Base-by-base conservation (phyloP, 768 basidiomycete species). In the Astraeus odoratus region DNA sequence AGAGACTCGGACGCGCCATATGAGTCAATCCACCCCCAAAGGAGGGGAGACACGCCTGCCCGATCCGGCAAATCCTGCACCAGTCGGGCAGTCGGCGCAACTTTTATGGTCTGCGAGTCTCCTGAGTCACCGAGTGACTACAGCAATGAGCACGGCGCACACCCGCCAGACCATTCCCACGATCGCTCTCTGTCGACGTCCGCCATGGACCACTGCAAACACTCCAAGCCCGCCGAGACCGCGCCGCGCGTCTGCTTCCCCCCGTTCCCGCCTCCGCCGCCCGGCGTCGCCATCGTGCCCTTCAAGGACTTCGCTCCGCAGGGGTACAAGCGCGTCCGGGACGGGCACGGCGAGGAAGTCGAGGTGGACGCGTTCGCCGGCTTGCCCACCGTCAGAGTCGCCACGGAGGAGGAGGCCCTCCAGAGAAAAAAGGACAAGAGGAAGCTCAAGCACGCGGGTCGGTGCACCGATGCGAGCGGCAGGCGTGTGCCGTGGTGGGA, bases 201-300 rank as follows among this genome's bases (percentile, higher is more conserved):
- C n/a, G n/a, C n/a, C n/a, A n/a, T n/a, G n/a, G n/a, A n/a, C n/a
- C n/a, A n/a, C n/a, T n/a, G n/a, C n/a, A n/a, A n/a, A n/a, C n/a
- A n/a, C n/a, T n/a, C n/a, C n/a, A n/a, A n/a, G n/a, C n/a, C n/a
- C n/a, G n/a, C n/a, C n/a, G n/a, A n/a, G n/a, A n/a, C n/a, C n/a
- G n/a, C n/a, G n/a, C n/a, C n/a, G n/a, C n/a, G n/a, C n/a, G n/a
- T 35, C 37, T 8, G 3, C 8, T 77, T 76, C 46, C 76, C 76
- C 1, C 76, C 77, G 0, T 79, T 77, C 51, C 77, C 77, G 6
- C 12, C 35, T 2, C 37, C 51, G 0, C 74, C 75, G 0, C 52
- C 56, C 5, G 75, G 71, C 15, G 67, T 70, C 16, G 48, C 47
- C 23, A 65, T 78, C 47, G 56, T 68, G 27, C 64, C 73, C 0